phyloP scores from a whole-genome alignment of 768 basidiomycete species.

The Podaxis sp. region DNA sequence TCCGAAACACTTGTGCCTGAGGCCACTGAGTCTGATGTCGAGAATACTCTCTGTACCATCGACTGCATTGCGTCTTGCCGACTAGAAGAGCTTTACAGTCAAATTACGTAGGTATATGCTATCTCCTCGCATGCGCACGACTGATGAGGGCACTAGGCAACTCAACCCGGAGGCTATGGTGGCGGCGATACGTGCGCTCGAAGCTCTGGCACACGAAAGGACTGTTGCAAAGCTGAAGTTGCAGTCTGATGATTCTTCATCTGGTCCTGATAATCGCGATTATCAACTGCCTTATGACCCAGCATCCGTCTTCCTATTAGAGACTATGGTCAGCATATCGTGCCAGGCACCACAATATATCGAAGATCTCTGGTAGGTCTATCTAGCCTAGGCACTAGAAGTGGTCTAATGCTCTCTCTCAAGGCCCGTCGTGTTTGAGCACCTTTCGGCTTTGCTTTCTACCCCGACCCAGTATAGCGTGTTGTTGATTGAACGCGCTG shows the following conservation, averaged over 20 bases:
- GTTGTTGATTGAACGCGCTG: constrained; percentile 90
- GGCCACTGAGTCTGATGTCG: constrained; percentile 89
- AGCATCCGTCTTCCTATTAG: constrained; percentile 90
- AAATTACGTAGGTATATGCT: constrained; percentile 75
- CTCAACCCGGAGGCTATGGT: constrained; percentile 78
- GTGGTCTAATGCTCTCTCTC: neutral
- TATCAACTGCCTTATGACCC: constrained; percentile 88
- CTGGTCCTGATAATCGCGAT: constrained; percentile 40
- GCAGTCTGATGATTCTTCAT: constrained; percentile 58
- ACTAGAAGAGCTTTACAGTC: constrained; percentile 90
- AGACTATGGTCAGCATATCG: constrained; percentile 91
- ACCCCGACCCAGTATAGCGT: constrained; percentile 82
- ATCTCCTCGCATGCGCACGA: neutral
- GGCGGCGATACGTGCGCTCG: constrained; percentile 82
- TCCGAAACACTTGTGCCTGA: constrained; percentile 79
- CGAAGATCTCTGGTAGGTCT: constrained; percentile 81
- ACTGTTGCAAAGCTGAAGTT: constrained; percentile 79
- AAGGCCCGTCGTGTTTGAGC: constrained; percentile 96
- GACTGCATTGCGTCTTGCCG: constrained; percentile 95
- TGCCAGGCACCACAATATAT: constrained; percentile 76
- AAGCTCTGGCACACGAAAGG: constrained; percentile 87
- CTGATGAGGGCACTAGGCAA: constrained; percentile 46
- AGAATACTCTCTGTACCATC: constrained; percentile 91
- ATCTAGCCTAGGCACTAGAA: neutral
- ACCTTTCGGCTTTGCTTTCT: constrained; percentile 78